Percentiles rank a stretch among this genome's conserved stretches.
phyloP scores from a whole-genome alignment of 805 yeast species.

The Myxozyma sirexii region DNA sequence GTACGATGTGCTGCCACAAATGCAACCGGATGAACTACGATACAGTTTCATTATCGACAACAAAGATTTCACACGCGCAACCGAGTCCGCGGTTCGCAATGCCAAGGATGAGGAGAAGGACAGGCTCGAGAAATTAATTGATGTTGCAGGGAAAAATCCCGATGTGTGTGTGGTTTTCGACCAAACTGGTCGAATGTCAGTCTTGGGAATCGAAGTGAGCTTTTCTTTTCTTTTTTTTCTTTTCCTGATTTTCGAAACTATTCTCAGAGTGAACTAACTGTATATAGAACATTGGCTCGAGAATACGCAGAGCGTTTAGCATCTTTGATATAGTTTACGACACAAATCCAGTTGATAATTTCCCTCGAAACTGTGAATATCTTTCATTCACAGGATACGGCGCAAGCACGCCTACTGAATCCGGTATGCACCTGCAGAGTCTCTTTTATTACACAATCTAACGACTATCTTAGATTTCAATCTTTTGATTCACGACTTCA shows the following conservation, averaged over 20 bases:
- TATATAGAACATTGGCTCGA: slow-evolving; percentile 33
- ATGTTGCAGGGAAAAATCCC: slow-evolving; percentile 34
- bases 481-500: slow-evolving; percentile 39
- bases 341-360: slow-evolving; percentile 20
- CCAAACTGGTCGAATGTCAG: slow-evolving; percentile 34
- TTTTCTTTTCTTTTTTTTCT: neutral
- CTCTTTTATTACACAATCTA: neutral
- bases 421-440: slow-evolving; percentile 14
- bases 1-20: slow-evolving; percentile 31
- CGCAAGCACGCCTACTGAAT: slow-evolving; percentile 30
- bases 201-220: slow-evolving; percentile 32
- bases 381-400: slow-evolving; percentile 28
- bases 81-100: slow-evolving; percentile 36
- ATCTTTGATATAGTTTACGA: slow-evolving; percentile 33
- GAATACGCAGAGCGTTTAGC: slow-evolving; percentile 29
- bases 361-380: slow-evolving; percentile 25
- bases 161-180: slow-evolving; percentile 36
- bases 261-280: too few relatives aligned
- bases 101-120: slow-evolving; percentile 15
- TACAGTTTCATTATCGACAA: slow-evolving; percentile 33
- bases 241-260: neutral
- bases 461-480: slow-evolving; percentile 31
- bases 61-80: slow-evolving; percentile 35
- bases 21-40: slow-evolving; percentile 16
- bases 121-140: slow-evolving; percentile 22